A percentile compares a stretch with the other conserved stretches of the same genome.
Evolutionary conservation across 164 flowering plant genomes (phyloP).

Genomic region (Stephania cephalantha): DNA sequence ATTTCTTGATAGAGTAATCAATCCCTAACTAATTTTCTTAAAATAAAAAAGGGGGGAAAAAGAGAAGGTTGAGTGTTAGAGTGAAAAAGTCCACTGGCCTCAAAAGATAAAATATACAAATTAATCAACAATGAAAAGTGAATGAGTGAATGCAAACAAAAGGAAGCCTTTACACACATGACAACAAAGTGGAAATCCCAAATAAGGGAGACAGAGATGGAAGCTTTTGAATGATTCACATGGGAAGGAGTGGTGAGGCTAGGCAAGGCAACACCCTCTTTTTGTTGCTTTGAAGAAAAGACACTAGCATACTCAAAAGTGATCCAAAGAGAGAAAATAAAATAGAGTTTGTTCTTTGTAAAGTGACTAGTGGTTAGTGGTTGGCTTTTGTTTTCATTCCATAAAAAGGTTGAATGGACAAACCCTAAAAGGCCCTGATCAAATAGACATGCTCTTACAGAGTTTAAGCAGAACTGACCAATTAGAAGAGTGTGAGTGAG

Average conservation of each 20-base stretch:
- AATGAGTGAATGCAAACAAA: not conserved
- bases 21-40: not conserved
- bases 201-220: not conserved
- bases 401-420: slow-evolving; percentile 27
- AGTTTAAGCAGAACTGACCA: not conserved
- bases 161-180: slow-evolving; percentile 1
- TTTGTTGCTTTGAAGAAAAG: slow-evolving; percentile 10
- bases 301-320: not conserved
- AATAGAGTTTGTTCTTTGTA: not conserved
- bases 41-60: not conserved
- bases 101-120: not conserved
- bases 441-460: not conserved
- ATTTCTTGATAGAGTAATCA: not conserved
- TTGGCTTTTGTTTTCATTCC: slow-evolving; percentile 33
- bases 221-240: slow-evolving; percentile 1
- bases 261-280: not conserved
- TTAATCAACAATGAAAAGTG: not conserved
- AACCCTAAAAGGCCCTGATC: not conserved
- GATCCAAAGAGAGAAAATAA: not conserved
- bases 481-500: not conserved
- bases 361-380: slow-evolving; percentile 16
- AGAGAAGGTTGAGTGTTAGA: not conserved
- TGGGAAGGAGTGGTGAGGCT: not conserved
- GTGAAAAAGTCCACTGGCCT: not conserved
- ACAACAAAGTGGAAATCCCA: not conserved